Conservation (phyloP, 257 asterid genomes). For the Prunella vulgaris region DNA sequence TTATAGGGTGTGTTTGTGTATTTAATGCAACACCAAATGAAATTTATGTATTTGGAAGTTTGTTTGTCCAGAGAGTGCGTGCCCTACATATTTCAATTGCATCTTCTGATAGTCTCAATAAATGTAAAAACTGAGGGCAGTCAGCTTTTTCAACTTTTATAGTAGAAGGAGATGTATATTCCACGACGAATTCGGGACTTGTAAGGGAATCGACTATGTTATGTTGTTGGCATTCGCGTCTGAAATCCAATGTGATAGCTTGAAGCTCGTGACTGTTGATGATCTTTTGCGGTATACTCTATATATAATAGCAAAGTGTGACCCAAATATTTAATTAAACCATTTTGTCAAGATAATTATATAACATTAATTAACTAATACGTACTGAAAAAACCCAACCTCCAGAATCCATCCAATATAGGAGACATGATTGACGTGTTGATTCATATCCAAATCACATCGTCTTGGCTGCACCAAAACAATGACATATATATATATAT, state of each 20-base stretch:
- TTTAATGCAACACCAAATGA: too few relatives aligned
- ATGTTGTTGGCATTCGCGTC: conserved; percentile 59
- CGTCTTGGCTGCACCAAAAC: conserved; percentile 43
- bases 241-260: conserved; percentile 54
- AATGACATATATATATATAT: not conserved
- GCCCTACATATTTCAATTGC: not conserved
- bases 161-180: not conserved
- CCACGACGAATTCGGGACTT: conserved; percentile 18
- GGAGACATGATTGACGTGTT: conserved; percentile 54
- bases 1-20: too few relatives aligned
- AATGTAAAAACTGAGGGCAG: not conserved
- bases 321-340: too few relatives aligned
- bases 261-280: conserved; percentile 51
- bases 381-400: conserved; percentile 20
- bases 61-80: not conserved
- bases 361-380: too few relatives aligned
- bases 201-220: conserved; percentile 64
- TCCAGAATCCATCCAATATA: conserved; percentile 66
- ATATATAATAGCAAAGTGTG: conserved; percentile 11
- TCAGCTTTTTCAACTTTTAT: not conserved
- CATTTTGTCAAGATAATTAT: too few relatives aligned
- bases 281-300: conserved; percentile 67
- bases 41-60: not conserved
- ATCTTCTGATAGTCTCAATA: not conserved
- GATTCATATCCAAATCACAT: conserved; percentile 67